Conservation (phyloP, 2,329 filamentous ascomycete species). For the Claviceps spartinae region DNA sequence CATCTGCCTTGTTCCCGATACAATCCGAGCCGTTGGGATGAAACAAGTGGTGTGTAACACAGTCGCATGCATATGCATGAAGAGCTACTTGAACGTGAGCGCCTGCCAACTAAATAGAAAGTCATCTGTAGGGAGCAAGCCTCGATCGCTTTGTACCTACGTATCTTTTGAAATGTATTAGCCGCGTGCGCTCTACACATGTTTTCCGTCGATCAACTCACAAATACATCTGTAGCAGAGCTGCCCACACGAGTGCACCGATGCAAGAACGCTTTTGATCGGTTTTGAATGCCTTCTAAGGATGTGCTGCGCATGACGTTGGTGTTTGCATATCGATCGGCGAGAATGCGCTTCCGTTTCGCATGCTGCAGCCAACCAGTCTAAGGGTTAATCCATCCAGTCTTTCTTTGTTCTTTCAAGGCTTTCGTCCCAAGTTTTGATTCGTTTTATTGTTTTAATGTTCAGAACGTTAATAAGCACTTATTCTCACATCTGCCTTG, state of each 20-base stretch:
- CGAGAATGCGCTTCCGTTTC: constrained; percentile 47
- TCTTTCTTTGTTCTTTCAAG: background rate
- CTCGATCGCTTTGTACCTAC: background rate
- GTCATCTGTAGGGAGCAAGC: background rate
- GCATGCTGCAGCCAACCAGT: constrained; percentile 35
- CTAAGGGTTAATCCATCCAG: background rate
- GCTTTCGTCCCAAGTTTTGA: background rate
- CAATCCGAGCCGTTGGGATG: constrained; percentile 51
- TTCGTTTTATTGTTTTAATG: too few species aligned
- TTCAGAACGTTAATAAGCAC: background rate
- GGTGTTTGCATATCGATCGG: constrained; percentile 55
- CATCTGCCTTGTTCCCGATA: constrained; percentile 39
- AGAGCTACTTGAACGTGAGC: constrained; percentile 20
- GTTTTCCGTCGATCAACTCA: constrained; percentile 19
- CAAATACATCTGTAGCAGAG: constrained; percentile 40
- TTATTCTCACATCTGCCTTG: constrained; percentile 33
- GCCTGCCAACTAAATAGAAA: background rate
- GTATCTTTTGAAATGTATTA: constrained; percentile 1
- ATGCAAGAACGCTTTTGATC: constrained; percentile 40
- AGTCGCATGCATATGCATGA: constrained; percentile 57
- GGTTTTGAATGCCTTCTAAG: constrained; percentile 42
- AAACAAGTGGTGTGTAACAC: constrained; percentile 56
- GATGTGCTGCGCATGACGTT: constrained; percentile 46
- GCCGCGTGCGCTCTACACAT: background rate
- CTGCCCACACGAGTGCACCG: constrained; percentile 30